phyloP scores from a whole-genome alignment of 176 grass and related monocot genomes.

The Melocanna baccifera region DNA sequence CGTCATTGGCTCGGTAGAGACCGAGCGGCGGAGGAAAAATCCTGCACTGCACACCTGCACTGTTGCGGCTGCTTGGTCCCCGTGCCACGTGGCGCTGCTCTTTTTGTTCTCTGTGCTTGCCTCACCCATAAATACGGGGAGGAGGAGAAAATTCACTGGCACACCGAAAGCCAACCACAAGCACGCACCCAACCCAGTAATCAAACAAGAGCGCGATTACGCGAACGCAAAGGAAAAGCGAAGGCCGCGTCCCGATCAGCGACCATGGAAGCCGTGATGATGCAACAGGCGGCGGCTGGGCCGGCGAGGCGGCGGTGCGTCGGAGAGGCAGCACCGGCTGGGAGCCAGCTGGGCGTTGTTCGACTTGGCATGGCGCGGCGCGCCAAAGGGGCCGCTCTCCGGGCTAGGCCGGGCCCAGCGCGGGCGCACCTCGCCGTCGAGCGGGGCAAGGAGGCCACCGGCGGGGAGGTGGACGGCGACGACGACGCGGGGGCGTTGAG shows the following conservation, averaged over 20 bases:
- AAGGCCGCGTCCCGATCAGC: not conserved
- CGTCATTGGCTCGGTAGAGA: not conserved
- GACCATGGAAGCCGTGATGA: conserved; percentile 6
- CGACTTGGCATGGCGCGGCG: not conserved
- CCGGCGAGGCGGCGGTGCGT: not conserved
- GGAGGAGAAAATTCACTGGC: not conserved
- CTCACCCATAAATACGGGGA: conserved; percentile 17
- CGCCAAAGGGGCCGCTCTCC: not conserved
- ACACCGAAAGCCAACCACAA: not conserved
- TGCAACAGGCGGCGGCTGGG: not conserved
- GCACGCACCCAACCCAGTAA: not conserved
- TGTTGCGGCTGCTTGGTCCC: not conserved
- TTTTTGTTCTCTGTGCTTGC: not conserved
- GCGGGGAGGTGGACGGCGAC: not conserved
- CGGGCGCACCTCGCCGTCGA: conserved; percentile 3
- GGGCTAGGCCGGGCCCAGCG: not conserved
- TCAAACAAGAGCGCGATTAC: not conserved
- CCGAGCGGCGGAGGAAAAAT: not conserved
- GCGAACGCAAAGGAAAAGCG: not conserved
- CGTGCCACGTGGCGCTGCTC: not conserved
- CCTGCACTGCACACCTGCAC: not conserved
- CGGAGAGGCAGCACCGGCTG: not conserved
- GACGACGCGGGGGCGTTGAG: not conserved
- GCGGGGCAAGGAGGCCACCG: not conserved
- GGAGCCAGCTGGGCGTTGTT: not conserved